phyloP scores from a whole-genome alignment of 2,329 filamentous ascomycete genomes.

The Cercospora canescens region DNA sequence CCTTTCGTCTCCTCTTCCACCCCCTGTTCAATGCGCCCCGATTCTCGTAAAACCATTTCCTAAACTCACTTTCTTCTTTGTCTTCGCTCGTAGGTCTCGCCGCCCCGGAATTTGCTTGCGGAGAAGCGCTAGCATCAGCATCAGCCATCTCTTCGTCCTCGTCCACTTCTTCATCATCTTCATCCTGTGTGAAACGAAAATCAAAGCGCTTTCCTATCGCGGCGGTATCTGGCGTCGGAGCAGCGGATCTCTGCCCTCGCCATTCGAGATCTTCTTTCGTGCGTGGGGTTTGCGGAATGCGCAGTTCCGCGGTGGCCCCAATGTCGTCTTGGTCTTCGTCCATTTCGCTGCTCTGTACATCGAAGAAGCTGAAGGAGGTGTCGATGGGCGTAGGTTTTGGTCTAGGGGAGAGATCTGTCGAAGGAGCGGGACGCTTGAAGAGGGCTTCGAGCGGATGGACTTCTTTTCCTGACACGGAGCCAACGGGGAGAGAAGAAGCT shows the following conservation, averaged over 20 bases:
- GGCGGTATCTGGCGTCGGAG: constrained; percentile 92
- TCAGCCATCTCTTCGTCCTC: constrained; percentile 9
- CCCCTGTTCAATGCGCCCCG: constrained; percentile 49
- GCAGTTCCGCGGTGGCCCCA: constrained; percentile 34
- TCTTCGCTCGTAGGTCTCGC: not conserved
- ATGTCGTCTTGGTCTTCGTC: constrained; percentile 43
- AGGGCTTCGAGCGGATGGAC: constrained; percentile 89
- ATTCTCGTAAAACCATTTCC: constrained; percentile 61
- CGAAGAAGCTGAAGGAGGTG: constrained; percentile 78
- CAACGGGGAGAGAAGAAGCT: constrained; percentile 10
- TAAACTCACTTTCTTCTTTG: constrained; percentile 56
- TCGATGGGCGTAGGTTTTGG: constrained; percentile 46
- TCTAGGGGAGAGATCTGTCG: constrained; percentile 39
- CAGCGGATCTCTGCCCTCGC: constrained; percentile 78
- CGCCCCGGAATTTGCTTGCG: constrained; percentile 24
- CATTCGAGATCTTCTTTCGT: constrained; percentile 75
- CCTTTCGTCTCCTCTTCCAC: constrained; percentile 58
- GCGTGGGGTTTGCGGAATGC: constrained; percentile 74
- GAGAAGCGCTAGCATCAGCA: constrained; percentile 10
- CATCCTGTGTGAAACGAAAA: constrained; percentile 51
- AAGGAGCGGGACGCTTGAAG: constrained; percentile 70
- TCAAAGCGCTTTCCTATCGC: constrained; percentile 63
- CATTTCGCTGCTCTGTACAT: constrained; percentile 17
- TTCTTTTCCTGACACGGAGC: constrained; percentile 29
- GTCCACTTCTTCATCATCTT: constrained; percentile 48